Evolutionary conservation across 768 basidiomycete genomes (phyloP).

Genomic region (Boletus eberwhitei): DNA sequence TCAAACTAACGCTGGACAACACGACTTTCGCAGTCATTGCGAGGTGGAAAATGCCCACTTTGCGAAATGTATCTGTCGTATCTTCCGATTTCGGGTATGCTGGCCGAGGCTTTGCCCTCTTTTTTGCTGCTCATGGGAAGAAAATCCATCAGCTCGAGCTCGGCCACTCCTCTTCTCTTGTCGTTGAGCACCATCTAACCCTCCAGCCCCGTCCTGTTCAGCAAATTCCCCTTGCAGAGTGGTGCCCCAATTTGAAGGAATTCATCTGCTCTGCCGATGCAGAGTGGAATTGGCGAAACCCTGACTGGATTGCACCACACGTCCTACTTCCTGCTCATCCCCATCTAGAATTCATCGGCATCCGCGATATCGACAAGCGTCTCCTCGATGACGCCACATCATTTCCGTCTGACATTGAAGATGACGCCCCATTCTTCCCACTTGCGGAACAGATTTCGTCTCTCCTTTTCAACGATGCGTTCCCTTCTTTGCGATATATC

Average conservation of each 20-base stretch:
- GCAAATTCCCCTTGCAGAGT: constrained; percentile 53
- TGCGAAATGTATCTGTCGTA: constrained; percentile 64
- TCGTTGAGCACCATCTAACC: constrained; percentile 66
- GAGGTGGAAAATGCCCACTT: constrained; percentile 60
- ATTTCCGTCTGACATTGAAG: constrained; percentile 31
- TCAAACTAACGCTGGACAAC: constrained; percentile 71
- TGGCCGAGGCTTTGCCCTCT: constrained; percentile 58
- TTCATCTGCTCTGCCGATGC: constrained; percentile 77
- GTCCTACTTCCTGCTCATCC: constrained; percentile 65
- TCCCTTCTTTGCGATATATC: constrained; percentile 57
- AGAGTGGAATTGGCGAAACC: constrained; percentile 77
- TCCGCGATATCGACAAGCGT: constrained; percentile 67
- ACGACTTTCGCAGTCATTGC: constrained; percentile 66
- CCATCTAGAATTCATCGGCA: constrained; percentile 61
- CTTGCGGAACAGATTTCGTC: constrained; percentile 63
- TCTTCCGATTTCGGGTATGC: constrained; percentile 70
- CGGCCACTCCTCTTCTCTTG: constrained; percentile 64
- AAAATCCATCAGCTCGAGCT: constrained; percentile 66
- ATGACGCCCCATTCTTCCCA: constrained; percentile 57
- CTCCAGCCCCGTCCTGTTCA: constrained; percentile 36
- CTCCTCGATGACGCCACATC: constrained; percentile 43
- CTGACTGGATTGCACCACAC: constrained; percentile 81
- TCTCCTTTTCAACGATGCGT: constrained; percentile 54
- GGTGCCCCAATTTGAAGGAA: constrained; percentile 66
- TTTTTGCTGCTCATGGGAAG: constrained; percentile 64